phyloP scores from a whole-genome alignment of 495 filamentous ascomycete genomes.

The Penicillium salamii region DNA sequence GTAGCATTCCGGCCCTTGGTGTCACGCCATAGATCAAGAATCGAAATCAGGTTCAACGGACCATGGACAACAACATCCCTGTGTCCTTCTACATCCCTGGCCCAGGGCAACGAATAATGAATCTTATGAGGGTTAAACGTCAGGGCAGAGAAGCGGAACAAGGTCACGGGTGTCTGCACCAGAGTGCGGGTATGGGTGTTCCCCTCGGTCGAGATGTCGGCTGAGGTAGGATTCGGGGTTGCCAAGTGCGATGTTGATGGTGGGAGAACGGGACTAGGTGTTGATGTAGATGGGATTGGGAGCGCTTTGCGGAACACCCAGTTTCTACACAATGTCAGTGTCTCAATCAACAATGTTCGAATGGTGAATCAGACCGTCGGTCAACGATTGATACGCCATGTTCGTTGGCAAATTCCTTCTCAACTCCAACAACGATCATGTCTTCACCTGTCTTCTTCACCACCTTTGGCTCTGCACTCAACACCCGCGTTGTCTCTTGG shows the following conservation, averaged over 20 bases:
- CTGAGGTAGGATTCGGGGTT: slow-evolving; percentile 18
- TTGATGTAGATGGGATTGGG: slow-evolving; percentile 18
- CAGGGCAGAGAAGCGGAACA: slow-evolving; percentile 70
- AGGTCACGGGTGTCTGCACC: slow-evolving; percentile 51
- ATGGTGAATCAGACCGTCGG: slow-evolving; percentile 35
- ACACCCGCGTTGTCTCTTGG: slow-evolving; percentile 54
- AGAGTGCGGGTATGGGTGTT: slow-evolving; percentile 43
- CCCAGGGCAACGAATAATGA: slow-evolving; percentile 63
- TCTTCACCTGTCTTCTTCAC: slow-evolving; percentile 53
- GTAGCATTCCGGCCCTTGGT: slow-evolving; percentile 5
- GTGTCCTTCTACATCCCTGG: slow-evolving; percentile 57
- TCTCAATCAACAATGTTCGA: background rate
- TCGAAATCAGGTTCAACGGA: slow-evolving; percentile 60
- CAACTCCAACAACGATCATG: slow-evolving; percentile 64
- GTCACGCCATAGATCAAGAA: slow-evolving; percentile 65
- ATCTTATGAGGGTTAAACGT: slow-evolving; percentile 75
- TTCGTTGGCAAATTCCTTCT: slow-evolving; percentile 56
- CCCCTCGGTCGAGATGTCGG: slow-evolving; percentile 22
- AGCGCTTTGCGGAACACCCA: slow-evolving; percentile 60
- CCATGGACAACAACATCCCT: slow-evolving; percentile 60
- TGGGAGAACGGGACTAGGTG: slow-evolving; percentile 6
- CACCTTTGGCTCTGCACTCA: slow-evolving; percentile 50
- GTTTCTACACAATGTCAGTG: slow-evolving; percentile 36
- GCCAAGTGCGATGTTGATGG: slow-evolving; percentile 20
- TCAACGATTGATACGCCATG: slow-evolving; percentile 53